Conservation (phyloP, 768 basidiomycete genomes). For the Pisolithus marmoratus region DNA sequence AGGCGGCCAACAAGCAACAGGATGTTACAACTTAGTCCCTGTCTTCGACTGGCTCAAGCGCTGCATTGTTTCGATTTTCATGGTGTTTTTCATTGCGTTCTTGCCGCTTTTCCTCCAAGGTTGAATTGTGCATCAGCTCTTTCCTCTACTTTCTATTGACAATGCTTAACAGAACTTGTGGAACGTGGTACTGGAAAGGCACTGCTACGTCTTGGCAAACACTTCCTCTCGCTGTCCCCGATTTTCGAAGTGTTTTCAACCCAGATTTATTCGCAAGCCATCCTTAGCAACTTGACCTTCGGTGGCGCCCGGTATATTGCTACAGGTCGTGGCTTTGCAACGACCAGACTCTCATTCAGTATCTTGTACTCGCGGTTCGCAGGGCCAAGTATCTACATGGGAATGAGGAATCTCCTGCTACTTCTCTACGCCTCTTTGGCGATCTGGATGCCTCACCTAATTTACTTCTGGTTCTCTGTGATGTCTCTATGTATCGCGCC, state of each 20-base stretch:
- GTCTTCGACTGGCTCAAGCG: slow-evolving; percentile 98
- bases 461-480: slow-evolving; percentile 99
- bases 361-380: slow-evolving; percentile 98
- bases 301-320: slow-evolving; percentile 99
- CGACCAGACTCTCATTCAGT: slow-evolving; percentile 91
- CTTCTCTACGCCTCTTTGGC: slow-evolving; percentile 88
- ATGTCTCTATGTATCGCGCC: slow-evolving; percentile 93
- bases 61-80: slow-evolving; percentile 94
- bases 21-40: slow-evolving; percentile 91
- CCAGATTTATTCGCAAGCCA: slow-evolving; percentile 96
- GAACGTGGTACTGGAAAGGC: slow-evolving; percentile 96
- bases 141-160: slow-evolving; percentile 1
- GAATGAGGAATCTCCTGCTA: slow-evolving; percentile 88
- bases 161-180: slow-evolving; percentile 63
- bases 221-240: slow-evolving; percentile 95
- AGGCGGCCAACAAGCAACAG: slow-evolving; percentile 69
- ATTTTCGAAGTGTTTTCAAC: slow-evolving; percentile 99
- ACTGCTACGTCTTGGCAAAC: slow-evolving; percentile 88
- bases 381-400: slow-evolving; percentile 99
- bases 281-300: slow-evolving; percentile 93
- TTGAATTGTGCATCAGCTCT: slow-evolving; percentile 28
- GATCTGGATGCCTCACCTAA: slow-evolving; percentile 90
- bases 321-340: slow-evolving; percentile 98
- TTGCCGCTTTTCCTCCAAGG: slow-evolving; percentile 95
- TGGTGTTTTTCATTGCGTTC: slow-evolving; percentile 98